Evolutionary conservation across 257 asterid genomes (phyloP).

Genomic region (Lithospermum erythrorhizon): DNA sequence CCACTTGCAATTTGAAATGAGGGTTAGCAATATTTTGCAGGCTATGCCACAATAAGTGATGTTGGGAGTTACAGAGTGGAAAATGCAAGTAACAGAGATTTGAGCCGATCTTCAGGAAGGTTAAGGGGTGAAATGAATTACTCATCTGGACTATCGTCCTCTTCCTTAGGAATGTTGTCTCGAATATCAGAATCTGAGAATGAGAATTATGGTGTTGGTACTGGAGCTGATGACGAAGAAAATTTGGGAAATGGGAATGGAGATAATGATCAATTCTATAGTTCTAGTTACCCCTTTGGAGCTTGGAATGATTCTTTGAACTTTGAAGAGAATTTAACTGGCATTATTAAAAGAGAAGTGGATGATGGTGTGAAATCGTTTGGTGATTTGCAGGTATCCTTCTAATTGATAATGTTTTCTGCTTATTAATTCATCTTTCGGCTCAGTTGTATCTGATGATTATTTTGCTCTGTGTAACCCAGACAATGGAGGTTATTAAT

Average conservation of each 20-base stretch:
- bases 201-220: constrained; percentile 16
- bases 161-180: constrained; percentile 45
- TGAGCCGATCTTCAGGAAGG: constrained; percentile 27
- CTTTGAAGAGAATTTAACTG: constrained; percentile 31
- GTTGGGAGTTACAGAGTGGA: constrained; percentile 26
- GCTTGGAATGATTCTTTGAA: constrained; percentile 51
- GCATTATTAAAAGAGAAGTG: constrained; percentile 46
- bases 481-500: constrained; percentile 35
- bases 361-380: constrained; percentile 31
- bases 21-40: constrained; percentile 24
- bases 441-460: background rate
- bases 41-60: constrained; percentile 28
- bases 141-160: constrained; percentile 21
- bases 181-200: constrained; percentile 44
- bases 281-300: constrained; percentile 32
- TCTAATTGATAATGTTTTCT: background rate
- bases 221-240: constrained; percentile 11
- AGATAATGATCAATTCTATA: constrained; percentile 22
- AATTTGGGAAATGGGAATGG: constrained; percentile 21
- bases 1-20: too few species aligned
- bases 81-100: constrained; percentile 21
- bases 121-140: constrained; percentile 17
- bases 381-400: constrained; percentile 28
- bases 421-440: background rate
- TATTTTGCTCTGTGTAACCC: background rate